A percentile compares a stretch with the other conserved stretches of the same genome.
phyloP scores from a whole-genome alignment of 345 rosid species.

The Eucalyptus leucophloia region DNA sequence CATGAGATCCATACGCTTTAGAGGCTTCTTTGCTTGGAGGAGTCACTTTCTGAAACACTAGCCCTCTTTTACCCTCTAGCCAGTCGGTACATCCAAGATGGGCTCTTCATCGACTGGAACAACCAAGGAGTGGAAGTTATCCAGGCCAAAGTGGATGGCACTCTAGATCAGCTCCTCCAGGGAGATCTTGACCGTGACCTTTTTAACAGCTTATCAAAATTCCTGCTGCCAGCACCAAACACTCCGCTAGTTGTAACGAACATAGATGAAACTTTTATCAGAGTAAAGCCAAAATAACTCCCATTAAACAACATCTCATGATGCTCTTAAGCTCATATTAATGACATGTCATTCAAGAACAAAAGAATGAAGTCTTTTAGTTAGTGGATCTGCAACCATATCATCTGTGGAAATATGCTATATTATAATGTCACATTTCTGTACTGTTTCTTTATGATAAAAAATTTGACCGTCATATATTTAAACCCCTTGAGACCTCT shows the following conservation, averaged over 20 bases:
- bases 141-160: background rate
- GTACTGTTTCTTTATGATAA: too few species aligned
- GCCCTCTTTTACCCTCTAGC: background rate
- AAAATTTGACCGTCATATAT: too few species aligned
- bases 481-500: too few species aligned
- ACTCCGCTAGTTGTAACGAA: background rate
- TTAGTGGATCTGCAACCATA: too few species aligned
- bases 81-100: too few species aligned
- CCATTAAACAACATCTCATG: too few species aligned
- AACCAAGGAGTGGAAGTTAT: background rate
- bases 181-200: background rate
- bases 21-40: background rate
- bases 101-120: background rate
- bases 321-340: background rate
- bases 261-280: too few species aligned
- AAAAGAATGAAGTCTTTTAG: too few species aligned
- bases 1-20: background rate
- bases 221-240: background rate
- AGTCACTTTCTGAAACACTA: background rate
- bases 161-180: background rate
- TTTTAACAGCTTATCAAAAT: background rate
- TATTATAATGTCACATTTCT: too few species aligned
- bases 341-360: too few species aligned
- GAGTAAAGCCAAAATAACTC: too few species aligned
- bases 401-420: too few species aligned